A percentile compares a stretch with the other conserved stretches of the same genome.
These are phyloP conservation scores for Emergomyces africanus DNA, from an alignment of 2,329 filamentous ascomycete species.

Conservation along the genomic window DNA sequence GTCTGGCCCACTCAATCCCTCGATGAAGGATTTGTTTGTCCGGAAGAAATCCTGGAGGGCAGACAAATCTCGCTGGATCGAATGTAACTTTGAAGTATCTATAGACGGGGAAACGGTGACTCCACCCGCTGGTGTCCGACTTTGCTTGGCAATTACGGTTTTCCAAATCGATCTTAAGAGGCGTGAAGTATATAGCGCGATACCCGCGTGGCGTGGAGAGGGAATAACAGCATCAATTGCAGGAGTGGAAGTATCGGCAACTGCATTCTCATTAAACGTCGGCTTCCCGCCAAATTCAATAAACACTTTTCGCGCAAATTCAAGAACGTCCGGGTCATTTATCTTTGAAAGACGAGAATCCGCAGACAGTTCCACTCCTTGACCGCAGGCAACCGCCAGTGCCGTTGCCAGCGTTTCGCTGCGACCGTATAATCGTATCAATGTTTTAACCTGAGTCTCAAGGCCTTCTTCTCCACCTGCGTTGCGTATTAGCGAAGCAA, in stretches of 20 bases:
- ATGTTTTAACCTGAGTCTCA: conserved; percentile 68
- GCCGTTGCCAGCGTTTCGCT: conserved; percentile 83
- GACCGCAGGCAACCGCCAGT: conserved; percentile 86
- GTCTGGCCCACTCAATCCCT: conserved; percentile 83
- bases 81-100: conserved; percentile 52
- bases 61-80: conserved; percentile 69
- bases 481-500: conserved; percentile 66
- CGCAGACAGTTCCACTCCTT: conserved; percentile 66
- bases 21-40: conserved; percentile 80
- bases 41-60: conserved; percentile 70
- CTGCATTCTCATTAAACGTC: conserved; percentile 64
- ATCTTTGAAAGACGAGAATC: conserved; percentile 58
- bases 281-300: conserved; percentile 88
- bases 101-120: conserved; percentile 56
- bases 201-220: conserved; percentile 78
- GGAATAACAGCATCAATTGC: conserved; percentile 73
- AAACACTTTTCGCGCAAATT: conserved; percentile 74
- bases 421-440: conserved; percentile 75
- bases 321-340: conserved; percentile 73
- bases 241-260: conserved; percentile 46
- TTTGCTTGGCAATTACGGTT: conserved; percentile 53
- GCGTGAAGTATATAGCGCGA: conserved; percentile 75
- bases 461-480: conserved; percentile 60
- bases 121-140: conserved; percentile 43
- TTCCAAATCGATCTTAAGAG: conserved; percentile 87